Evolutionary conservation across 2,329 filamentous ascomycete species (phyloP).

Genomic region (Nothopassalora personata): DNA sequence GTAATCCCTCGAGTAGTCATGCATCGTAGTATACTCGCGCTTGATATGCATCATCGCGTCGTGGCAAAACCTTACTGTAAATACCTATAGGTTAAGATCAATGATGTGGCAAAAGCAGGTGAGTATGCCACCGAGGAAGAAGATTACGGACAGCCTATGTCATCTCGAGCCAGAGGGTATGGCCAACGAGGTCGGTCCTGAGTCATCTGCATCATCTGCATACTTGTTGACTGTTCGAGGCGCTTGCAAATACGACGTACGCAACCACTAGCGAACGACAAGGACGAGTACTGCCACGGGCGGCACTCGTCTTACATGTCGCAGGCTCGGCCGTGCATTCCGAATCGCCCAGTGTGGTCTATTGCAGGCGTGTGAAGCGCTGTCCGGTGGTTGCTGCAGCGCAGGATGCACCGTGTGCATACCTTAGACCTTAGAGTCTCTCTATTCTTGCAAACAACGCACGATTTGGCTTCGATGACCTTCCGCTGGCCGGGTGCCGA

Average conservation of each 20-base stretch:
- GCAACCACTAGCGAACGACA: constrained; percentile 4
- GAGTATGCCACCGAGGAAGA: neutral
- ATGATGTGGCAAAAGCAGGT: constrained; percentile 2
- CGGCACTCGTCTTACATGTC: neutral
- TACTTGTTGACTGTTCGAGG: constrained; percentile 7
- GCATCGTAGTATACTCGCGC: neutral
- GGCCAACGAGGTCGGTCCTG: neutral
- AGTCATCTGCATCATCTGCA: constrained; percentile 15
- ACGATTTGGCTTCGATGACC: neutral
- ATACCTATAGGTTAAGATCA: neutral
- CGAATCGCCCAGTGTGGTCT: neutral
- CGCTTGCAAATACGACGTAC: constrained; percentile 12
- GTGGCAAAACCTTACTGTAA: constrained; percentile 8
- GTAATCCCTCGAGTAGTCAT: neutral
- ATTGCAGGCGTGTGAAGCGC: neutral
- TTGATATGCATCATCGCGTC: constrained; percentile 5
- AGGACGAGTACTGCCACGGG: constrained; percentile 1
- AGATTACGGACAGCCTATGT: constrained; percentile 11
- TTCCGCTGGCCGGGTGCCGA: neutral
- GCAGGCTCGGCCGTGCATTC: constrained; percentile 3
- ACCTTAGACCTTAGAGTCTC: neutral
- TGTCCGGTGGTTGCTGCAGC: neutral
- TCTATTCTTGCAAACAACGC: neutral
- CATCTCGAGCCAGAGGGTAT: constrained; percentile 7
- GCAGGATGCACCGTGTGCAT: constrained; percentile 1